These are phyloP conservation scores for Leccinum angustisporum DNA, from an alignment of 1,284 basidiomycete species.

Conservation along the genomic window DNA sequence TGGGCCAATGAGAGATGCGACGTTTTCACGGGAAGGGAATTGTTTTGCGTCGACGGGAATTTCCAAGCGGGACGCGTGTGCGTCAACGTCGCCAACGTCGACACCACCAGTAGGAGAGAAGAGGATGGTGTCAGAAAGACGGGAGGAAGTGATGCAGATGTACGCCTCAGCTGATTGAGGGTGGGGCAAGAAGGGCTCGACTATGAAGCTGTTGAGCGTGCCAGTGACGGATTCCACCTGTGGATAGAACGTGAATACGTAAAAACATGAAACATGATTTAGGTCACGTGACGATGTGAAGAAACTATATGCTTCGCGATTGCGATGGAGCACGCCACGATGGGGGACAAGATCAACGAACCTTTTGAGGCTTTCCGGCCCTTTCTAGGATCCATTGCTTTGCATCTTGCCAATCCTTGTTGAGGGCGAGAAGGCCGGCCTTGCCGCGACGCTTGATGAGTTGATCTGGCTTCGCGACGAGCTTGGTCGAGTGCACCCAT, in stretches of 20 bases:
- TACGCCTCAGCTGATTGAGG: conserved; percentile 95
- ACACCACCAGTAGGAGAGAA: conserved; percentile 99
- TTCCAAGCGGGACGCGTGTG: conserved; percentile 91
- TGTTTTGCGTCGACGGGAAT: conserved; percentile 70
- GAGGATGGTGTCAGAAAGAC: conserved; percentile 95
- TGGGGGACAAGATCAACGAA: conserved; percentile 30
- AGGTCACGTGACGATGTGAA: conserved; percentile 9
- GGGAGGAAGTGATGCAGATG: conserved; percentile 95
- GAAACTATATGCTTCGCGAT: conserved; percentile 8
- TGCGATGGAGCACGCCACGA: background rate
- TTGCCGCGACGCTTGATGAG: conserved; percentile 99
- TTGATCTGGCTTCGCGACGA: conserved; percentile 95
- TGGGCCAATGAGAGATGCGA: conserved; percentile 83
- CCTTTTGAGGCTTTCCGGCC: conserved; percentile 93
- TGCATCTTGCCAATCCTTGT: conserved; percentile 89
- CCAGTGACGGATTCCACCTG: conserved; percentile 93
- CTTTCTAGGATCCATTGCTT: conserved; percentile 86
- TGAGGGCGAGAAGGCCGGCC: conserved; percentile 91
- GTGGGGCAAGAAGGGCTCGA: conserved; percentile 98
- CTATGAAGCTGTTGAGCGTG: conserved; percentile 95
- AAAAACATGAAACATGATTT: conserved; percentile 4
- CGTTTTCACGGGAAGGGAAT: conserved; percentile 79
- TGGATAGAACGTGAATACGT: conserved; percentile 11
- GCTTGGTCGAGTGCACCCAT: conserved; percentile 88
- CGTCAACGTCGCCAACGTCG: conserved; percentile 97